phyloP scores from a whole-genome alignment of 1,284 basidiomycete species.

The Sanghuangporus baumii region DNA sequence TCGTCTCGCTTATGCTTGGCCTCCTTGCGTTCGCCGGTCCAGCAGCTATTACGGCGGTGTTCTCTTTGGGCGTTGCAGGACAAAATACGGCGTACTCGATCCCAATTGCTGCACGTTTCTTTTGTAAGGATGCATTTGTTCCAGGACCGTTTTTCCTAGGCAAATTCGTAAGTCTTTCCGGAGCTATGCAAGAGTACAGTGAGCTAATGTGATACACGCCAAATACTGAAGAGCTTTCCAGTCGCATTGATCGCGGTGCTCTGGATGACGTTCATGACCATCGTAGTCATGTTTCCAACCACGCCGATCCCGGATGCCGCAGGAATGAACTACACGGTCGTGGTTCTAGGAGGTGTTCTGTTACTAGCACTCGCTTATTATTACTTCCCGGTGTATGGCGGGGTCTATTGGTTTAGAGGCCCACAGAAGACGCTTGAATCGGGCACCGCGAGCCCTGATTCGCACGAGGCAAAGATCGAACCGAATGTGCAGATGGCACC shows the following conservation, averaged over 20 bases:
- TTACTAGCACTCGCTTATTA: conserved; percentile 25
- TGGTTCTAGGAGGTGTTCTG: conserved; percentile 25
- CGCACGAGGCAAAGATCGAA: background rate
- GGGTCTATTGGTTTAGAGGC: conserved; percentile 27
- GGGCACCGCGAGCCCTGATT: background rate
- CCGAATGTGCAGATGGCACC: background rate
- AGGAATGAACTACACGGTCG: conserved; percentile 26
- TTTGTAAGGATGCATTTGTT: conserved; percentile 23
- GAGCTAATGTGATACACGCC: background rate
- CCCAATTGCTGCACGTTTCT: conserved; percentile 26
- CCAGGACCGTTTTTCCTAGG: conserved; percentile 28
- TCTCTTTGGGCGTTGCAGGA: conserved; percentile 24
- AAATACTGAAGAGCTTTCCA: conserved; percentile 21
- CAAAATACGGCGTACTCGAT: conserved; percentile 25
- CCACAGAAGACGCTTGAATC: conserved; percentile 17
- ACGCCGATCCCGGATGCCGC: conserved; percentile 19
- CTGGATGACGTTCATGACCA: conserved; percentile 27
- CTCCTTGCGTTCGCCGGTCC: conserved; percentile 28
- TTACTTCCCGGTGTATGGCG: conserved; percentile 28
- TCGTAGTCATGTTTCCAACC: conserved; percentile 27
- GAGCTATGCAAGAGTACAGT: background rate
- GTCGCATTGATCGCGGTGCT: conserved; percentile 23
- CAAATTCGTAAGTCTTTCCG: conserved; percentile 21
- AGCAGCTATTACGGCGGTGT: conserved; percentile 28
- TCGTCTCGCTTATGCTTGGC: conserved; percentile 24